Conservation (phyloP, 2,329 filamentous ascomycete genomes). For the Myriosclerotinia duriaeana region DNA sequence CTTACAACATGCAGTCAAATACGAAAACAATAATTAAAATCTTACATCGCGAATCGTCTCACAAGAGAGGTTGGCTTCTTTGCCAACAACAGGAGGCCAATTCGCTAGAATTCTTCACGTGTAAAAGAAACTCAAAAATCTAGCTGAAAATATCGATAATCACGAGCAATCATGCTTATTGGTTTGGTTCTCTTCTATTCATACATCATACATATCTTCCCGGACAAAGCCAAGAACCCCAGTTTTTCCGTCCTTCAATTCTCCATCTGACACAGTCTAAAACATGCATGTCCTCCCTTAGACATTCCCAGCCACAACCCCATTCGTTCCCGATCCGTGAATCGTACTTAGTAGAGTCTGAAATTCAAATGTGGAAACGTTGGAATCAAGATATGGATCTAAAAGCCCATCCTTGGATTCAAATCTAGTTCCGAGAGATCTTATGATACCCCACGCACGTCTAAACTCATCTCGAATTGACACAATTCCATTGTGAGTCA, state of each 20-base stretch:
- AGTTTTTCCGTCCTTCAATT: conserved; percentile 6
- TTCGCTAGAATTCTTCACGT: conserved; percentile 8
- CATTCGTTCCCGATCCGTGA: conserved; percentile 29
- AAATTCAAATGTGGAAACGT: conserved; percentile 27
- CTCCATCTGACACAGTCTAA: background rate
- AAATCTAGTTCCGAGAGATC: conserved; percentile 47
- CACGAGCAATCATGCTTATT: background rate
- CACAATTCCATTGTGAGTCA: conserved; percentile 78
- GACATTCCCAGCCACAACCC: conserved; percentile 3
- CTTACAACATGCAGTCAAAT: conserved; percentile 3
- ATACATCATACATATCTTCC: background rate
- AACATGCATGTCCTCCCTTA: background rate
- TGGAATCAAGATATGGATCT: conserved; percentile 26
- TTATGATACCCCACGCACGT: conserved; percentile 72
- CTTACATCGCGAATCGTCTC: background rate
- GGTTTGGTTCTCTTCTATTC: background rate
- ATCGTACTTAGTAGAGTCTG: conserved; percentile 33
- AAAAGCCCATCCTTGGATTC: conserved; percentile 33
- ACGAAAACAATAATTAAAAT: background rate
- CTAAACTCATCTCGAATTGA: conserved; percentile 83
- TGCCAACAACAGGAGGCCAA: background rate
- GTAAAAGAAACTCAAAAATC: background rate
- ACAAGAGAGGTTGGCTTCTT: background rate
- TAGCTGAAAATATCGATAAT: background rate
- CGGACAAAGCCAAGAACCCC: conserved; percentile 8